Base-by-base conservation (phyloP, 768 basidiomycete genomes). In the Nidula microcarpa region DNA sequence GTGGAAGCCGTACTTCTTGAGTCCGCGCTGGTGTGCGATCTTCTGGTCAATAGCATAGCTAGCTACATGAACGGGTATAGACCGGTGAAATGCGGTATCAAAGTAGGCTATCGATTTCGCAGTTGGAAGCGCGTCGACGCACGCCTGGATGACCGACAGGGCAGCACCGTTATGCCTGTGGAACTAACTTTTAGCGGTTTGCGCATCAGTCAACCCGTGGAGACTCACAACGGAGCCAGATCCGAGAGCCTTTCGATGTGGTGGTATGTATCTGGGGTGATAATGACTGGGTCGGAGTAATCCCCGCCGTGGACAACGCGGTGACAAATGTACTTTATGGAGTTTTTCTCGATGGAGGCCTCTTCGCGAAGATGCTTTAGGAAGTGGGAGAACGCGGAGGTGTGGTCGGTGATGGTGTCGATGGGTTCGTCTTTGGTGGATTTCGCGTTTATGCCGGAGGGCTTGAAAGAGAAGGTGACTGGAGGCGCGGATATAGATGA, bases 1-100 rank as follows among this genome's bases (percentile, higher is more conserved):
- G 61, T 97, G 94, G 67, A 94, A 94, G 14, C 94, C 94, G 62
- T 95, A 96, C 68, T 93, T 94, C 64, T 83, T 84, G 44, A 96
- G 74, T 0, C 89, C 87, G 44, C 84, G 82, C 43, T 80, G 70
- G 37, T 73, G 73, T 0, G 88, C 82, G 43, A 87, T 70, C 7
- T 70, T 63, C 58, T 80, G 87, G 56, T 87, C 72, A 50, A 96
- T 86, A 0, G 92, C 83, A 63, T 94, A 95, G 49, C 82, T 87
- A 37, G 87, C 80, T 51, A 94, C 83, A 61, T 93, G 86, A 4
- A 69, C 59, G 0, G 91, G 91, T 13, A 98, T 79, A 8, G 88
- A 78, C 46, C 76, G 77, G 68, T 96, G 91, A 69, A 93, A 93
- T 4, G 89, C 78, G 0, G 92, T 91, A 67, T 97, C 94, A 63